Base-by-base conservation (phyloP, 2,329 filamentous ascomycete species). In the Aspergillus flavus region DNA sequence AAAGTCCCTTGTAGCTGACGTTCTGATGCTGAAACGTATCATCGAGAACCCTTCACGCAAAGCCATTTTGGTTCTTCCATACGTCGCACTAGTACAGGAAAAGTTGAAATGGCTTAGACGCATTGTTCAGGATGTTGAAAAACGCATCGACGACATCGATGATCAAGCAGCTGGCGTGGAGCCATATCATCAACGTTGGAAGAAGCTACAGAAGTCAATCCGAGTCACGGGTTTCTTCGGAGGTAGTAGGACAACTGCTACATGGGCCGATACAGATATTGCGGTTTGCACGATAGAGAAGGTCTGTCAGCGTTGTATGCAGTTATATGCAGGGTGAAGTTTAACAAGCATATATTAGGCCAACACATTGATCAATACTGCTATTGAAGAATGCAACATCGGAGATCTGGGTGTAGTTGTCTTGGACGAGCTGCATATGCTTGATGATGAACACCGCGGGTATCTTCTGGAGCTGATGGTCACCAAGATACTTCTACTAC, bases 221-320 rank as follows among this genome's bases (percentile, higher is more conserved):
- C 84, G 88, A 46, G 87, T 93, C 1, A 86, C 89, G 23, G 90
- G 90, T 0, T 92, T 91, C 73, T 92, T 92, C 75, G 91, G 91
- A 6, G 91, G 91, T 5, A 90, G 87, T 69, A 91, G 88, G 72
- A 82, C 88, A 32, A 85, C 86, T 65, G 81, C 86, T 12, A 87
- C 84, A 1, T 93, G 91, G 90, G 81, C 84, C 30, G 90, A 93
- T 71, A 90, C 91, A 69, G 91, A 94, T 72, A 87, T 94, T 70
- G 91, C 88, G 1, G 86, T 93, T 46, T 93, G 91, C 78, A 93
- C 91, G 1, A 89, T 93, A 64, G 91, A 94, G 79, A 94, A 93
- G 86, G 74, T 76, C 7, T 11, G 52, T 55, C 11, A 9, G 16
- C 52, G 36, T 19, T 55, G 32, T 28, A 52, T 55, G 6, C 34